Base-by-base conservation (phyloP, 441 rosid genomes). In the Dalechampia spathulata region DNA sequence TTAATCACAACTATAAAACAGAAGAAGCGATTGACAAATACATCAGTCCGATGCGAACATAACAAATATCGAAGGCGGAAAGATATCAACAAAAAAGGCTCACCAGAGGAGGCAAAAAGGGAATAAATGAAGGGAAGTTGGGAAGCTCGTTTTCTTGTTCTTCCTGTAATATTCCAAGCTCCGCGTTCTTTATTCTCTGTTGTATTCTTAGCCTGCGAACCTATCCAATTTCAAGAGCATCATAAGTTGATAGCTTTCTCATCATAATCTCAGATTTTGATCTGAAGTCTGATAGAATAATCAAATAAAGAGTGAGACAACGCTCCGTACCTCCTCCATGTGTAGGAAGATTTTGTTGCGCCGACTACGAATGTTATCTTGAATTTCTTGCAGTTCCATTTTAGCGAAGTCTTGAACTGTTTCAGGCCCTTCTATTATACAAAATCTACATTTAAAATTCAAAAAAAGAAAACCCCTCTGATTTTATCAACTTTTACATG, bases 401-500 rank as follows among this genome's bases (percentile, higher is more conserved):
- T 83, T 75, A 15, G 85, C 90, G 65, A 92, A 92, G 75, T 86
- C 96, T 60, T 84, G 85, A 43, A 88, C 95, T 40, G 96, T 86
- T 68, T 86, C 96, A 25, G 98, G 98, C 16, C 98, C 98, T 82
- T 92, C 98, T 66, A 92, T 92, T 47, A 92, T 92, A 68, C 98
- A 92, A 75, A 92, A 92, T 12, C 98, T 92, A 77, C 72, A 73
- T 45, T 41, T 43, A n/a, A 23, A 54, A 48, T 17, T 30, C 34
- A 30, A n/a, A n/a, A n/a, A n/a, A n/a, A n/a, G n/a, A n/a, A n/a
- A n/a, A n/a, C n/a, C n/a, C n/a, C n/a, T n/a, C n/a, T n/a, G n/a
- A n/a, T n/a, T n/a, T n/a, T n/a, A n/a, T n/a, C n/a, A n/a, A n/a
- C n/a, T n/a, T n/a, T n/a, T n/a, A n/a, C n/a, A n/a, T n/a, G n/a